These are phyloP conservation scores for Batkoa obscura DNA, from an alignment of 371 early-diverging fungal genomes.

Conservation along the genomic window DNA sequence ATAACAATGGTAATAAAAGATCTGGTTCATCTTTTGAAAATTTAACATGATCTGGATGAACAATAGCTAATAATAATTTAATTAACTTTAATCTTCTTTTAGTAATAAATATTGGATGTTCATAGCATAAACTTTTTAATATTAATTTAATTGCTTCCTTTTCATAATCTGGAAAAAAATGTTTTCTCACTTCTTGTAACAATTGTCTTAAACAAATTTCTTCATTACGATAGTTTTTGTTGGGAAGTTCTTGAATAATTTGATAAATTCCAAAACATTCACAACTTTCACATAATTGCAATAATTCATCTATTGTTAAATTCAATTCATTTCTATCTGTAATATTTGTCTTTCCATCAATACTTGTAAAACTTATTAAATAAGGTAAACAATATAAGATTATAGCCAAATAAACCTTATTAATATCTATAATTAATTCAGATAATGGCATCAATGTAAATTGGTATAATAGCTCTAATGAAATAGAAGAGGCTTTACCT, in stretches of 20 bases:
- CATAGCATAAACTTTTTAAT: constrained; percentile 40
- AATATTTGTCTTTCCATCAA: constrained; percentile 7
- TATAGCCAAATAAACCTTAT: constrained; percentile 6
- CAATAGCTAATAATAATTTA: constrained; percentile 35
- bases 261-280: constrained; percentile 25
- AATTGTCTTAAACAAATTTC: constrained; percentile 56
- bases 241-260: constrained; percentile 34
- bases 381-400: neutral
- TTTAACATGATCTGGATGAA: constrained; percentile 17
- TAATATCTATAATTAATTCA: constrained; percentile 9
- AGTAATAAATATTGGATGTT: constrained; percentile 25
- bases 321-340: constrained; percentile 14
- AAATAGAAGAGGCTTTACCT: constrained; percentile 5
- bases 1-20: neutral
- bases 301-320: constrained; percentile 23
- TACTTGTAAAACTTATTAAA: neutral
- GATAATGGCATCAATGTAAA: constrained; percentile 42
- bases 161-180: constrained; percentile 39
- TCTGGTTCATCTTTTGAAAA: constrained; percentile 17
- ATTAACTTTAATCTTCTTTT: constrained; percentile 40
- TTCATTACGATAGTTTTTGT: constrained; percentile 39
- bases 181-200: constrained; percentile 31
- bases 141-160: constrained; percentile 38
- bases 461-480: constrained; percentile 38
- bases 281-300: constrained; percentile 27